Base-by-base conservation (phyloP, 2,329 filamentous ascomycete genomes). In the Fusarium sp. region DNA sequence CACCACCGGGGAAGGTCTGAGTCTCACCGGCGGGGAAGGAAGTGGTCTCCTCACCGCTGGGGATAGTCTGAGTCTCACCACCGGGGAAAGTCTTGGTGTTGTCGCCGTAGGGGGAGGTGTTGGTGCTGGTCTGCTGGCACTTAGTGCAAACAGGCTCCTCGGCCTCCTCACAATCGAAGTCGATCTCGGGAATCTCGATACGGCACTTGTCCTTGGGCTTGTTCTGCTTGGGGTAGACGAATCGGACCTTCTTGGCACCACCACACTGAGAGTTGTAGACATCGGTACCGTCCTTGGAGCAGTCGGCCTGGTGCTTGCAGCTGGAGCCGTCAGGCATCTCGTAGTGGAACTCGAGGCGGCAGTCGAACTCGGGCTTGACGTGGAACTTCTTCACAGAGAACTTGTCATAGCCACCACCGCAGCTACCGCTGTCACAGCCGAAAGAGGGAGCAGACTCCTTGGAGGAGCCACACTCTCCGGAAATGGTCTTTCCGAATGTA, bases 241-340 rank as follows among this genome's bases (percentile, higher is more conserved):
- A 89, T 59, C 87, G 89, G 67, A 97, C 93, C 62, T 88, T 89
- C 78, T 86, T 93, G 70, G 95, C 94, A 80, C 94, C 94, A 87
- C 93, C 95, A 79, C 95, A 98, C 85, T 97, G 93, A 66, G 84
- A 88, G 87, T 97, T 97, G 81, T 88, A 82, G 74, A 97, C 85
- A 50, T 86, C 87, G 63, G 88, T 90, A 75, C 92, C 92, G 14
- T 85, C 82, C 60, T 85, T 83, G 69, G 84, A 87, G 87, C 93
- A 96, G 57, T 84, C 77, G 70, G 87, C 83, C 68, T 87, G 89
- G 75, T 96, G 91, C 83, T 92, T 95, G 89, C 95, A 98, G 65
- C 80, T 87, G 13, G 88, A 90, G 73, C 92, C 92, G 78, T 95
- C 92, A 2, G 89, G 86, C 93, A 97, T 97, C 75, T 84, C 86